These are phyloP conservation scores for Phytomonas sp. DNA, from an alignment of 208 protist genomes.

Conservation along the genomic window DNA sequence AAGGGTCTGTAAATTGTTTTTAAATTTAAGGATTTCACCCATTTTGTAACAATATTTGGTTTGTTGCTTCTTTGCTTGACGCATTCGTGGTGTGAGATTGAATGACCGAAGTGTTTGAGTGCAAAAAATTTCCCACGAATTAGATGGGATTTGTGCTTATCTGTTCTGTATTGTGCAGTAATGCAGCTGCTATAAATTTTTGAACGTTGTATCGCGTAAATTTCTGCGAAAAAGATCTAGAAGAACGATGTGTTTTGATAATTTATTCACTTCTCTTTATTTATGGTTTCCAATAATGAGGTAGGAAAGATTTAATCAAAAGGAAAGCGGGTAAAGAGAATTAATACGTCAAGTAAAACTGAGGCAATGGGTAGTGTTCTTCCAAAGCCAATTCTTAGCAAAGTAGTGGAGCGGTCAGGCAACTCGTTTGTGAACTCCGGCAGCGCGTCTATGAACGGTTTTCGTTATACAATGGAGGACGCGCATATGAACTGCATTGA, in stretches of 20 bases:
- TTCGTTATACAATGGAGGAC: constrained; percentile 84
- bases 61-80: not conserved
- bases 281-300: not conserved
- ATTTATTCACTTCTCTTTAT: constrained; percentile 11
- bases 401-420: constrained; percentile 71
- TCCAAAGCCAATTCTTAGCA: constrained; percentile 81
- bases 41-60: constrained; percentile 3
- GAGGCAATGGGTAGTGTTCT: constrained; percentile 61
- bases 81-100: not conserved
- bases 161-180: not conserved
- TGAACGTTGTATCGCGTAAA: not conserved
- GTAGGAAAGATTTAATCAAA: not conserved
- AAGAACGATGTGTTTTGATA: constrained; percentile 6
- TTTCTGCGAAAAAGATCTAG: not conserved
- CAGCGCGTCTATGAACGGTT: constrained; percentile 70
- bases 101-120: not conserved
- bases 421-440: constrained; percentile 41
- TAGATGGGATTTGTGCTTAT: not conserved
- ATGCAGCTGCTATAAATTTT: not conserved
- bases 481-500: constrained; percentile 60
- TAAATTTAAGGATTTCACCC: constrained; percentile 2
- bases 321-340: not conserved
- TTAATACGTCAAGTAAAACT: constrained; percentile 4
- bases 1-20: too few species aligned
- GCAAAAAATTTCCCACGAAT: not conserved